phyloP scores from a whole-genome alignment of 768 basidiomycete species.

The Russula brevipes region DNA sequence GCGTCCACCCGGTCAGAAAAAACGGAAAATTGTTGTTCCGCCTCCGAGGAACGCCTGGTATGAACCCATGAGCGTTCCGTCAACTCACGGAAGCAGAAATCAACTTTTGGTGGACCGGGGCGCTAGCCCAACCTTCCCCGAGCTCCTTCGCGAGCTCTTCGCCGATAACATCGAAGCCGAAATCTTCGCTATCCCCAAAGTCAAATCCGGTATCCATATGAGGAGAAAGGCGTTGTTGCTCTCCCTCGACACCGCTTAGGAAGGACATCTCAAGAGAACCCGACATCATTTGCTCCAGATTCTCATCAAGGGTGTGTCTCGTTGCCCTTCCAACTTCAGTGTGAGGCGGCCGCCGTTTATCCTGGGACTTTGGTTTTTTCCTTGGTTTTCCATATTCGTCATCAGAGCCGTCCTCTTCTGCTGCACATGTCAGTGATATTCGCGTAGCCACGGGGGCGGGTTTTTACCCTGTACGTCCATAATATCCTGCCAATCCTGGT shows the following conservation, averaged over 20 bases:
- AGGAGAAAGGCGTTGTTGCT: conserved; percentile 48
- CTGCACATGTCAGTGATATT: background rate
- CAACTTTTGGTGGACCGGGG: conserved; percentile 28
- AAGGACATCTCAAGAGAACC: conserved; percentile 63
- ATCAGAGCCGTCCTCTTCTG: conserved; percentile 37
- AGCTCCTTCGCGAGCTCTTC: conserved; percentile 74
- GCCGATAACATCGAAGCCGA: conserved; percentile 56
- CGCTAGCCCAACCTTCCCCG: conserved; percentile 59
- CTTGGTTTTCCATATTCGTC: conserved; percentile 43
- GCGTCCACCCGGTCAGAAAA: conserved; percentile 22
- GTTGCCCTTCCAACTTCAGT: conserved; percentile 48
- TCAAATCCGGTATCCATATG: conserved; percentile 45
- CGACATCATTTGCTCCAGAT: conserved; percentile 61
- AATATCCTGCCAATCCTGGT: conserved; percentile 22
- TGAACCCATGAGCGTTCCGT: background rate
- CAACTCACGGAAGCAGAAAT: background rate
- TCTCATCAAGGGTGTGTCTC: conserved; percentile 63
- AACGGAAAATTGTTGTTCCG: conserved; percentile 11
- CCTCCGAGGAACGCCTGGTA: conserved; percentile 1
- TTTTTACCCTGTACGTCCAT: conserved; percentile 17
- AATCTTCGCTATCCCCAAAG: conserved; percentile 42
- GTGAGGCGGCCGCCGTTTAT: conserved; percentile 30
- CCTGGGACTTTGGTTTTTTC: conserved; percentile 30
- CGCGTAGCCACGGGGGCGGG: background rate
- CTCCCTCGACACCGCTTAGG: conserved; percentile 35